A percentile compares a stretch with the other conserved stretches of the same genome.
Evolutionary conservation across 352 stramenopile genomes (phyloP).

Genomic region (Globisporangium takayamanum): DNA sequence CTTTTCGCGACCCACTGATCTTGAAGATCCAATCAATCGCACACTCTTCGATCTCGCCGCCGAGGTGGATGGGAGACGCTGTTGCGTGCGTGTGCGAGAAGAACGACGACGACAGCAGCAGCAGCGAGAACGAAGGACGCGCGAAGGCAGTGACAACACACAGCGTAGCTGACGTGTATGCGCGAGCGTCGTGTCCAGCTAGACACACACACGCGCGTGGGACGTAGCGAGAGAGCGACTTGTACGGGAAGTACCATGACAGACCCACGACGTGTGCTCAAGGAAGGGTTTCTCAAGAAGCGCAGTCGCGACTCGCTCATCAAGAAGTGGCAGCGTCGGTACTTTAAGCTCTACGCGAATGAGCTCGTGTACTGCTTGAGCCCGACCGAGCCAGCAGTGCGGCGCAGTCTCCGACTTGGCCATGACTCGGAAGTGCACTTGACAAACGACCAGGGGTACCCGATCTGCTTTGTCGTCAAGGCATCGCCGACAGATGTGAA

Average conservation of each 20-base stretch:
- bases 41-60: conserved; percentile 1
- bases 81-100: background rate
- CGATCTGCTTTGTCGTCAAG: conserved; percentile 50
- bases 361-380: conserved; percentile 58
- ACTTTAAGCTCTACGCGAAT: conserved; percentile 59
- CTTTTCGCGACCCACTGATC: background rate
- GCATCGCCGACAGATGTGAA: conserved; percentile 25
- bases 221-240: background rate
- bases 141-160: background rate
- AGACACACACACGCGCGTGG: no score
- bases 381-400: conserved; percentile 22
- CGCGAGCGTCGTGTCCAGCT: no score
- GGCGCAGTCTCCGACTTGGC: conserved; percentile 37
- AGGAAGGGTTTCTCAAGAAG: conserved; percentile 71
- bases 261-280: conserved; percentile 33
- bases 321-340: conserved; percentile 49
- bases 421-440: conserved; percentile 46
- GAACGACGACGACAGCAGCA: background rate
- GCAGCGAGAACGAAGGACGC: background rate
- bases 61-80: no score
- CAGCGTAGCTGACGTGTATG: no score
- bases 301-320: conserved; percentile 39
- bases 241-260: conserved; percentile 8
- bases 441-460: conserved; percentile 65
- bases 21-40: background rate